Percentiles rank a stretch among this genome's conserved stretches.
Conservation (phyloP, 108 stramenopile genomes). For the Aurantiochytrium sp. region DNA sequence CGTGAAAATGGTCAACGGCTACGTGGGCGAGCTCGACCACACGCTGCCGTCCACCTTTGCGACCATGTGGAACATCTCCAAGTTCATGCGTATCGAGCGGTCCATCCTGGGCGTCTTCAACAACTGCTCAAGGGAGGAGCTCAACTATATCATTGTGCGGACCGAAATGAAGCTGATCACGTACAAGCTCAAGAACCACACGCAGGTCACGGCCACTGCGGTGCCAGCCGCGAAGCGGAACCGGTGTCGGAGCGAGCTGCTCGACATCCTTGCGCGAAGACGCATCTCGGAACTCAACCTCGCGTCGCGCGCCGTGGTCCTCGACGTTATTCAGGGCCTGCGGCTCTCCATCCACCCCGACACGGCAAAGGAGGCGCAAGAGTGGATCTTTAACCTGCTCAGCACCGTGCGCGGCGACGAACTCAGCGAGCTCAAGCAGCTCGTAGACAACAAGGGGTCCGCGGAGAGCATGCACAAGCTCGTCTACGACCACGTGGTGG, state of each 20-base stretch:
- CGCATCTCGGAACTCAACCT: slow-evolving; percentile 25
- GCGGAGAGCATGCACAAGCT: slow-evolving; percentile 81
- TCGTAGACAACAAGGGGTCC: slow-evolving; percentile 57
- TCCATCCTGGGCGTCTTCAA: slow-evolving; percentile 46
- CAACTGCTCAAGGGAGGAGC: slow-evolving; percentile 50
- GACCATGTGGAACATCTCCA: not conserved
- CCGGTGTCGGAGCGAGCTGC: not conserved
- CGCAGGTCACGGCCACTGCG: not conserved
- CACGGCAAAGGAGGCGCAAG: slow-evolving; percentile 51
- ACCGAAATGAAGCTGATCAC: slow-evolving; percentile 46
- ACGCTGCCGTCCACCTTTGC: slow-evolving; percentile 3
- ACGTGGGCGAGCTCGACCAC: not conserved
- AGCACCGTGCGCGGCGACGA: slow-evolving; percentile 48
- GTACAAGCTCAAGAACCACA: slow-evolving; percentile 61
- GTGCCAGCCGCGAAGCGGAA: not conserved
- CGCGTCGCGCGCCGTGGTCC: not conserved
- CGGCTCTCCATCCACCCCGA: slow-evolving; percentile 49
- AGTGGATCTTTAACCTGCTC: slow-evolving; percentile 45
- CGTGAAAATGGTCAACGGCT: not conserved
- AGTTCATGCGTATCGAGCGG: slow-evolving; percentile 24
- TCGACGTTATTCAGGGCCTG: slow-evolving; percentile 26
- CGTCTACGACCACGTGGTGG: slow-evolving; percentile 79
- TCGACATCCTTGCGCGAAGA: slow-evolving; percentile 7
- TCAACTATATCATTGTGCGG: slow-evolving; percentile 51
- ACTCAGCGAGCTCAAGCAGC: slow-evolving; percentile 53